Conservation (phyloP, 768 basidiomycete genomes). For the Chalciporus chontae region DNA sequence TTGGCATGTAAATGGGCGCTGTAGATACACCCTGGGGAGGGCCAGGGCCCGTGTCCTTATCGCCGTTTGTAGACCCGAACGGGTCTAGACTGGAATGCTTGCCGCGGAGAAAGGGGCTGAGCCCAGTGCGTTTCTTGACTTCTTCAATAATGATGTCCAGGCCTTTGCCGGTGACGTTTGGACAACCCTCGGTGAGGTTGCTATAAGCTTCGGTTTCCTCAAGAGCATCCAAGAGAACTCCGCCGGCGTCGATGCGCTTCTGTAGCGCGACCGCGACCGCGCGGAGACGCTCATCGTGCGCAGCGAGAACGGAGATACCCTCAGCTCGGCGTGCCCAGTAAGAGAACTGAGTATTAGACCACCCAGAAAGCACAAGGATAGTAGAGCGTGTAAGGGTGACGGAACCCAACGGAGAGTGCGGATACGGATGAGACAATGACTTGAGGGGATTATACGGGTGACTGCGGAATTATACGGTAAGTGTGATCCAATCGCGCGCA, state of each 20-base stretch:
- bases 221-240: slow-evolving; percentile 27
- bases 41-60: slow-evolving; percentile 32
- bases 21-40: slow-evolving; percentile 20
- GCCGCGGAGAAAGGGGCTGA: slow-evolving; percentile 47
- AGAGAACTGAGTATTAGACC: slow-evolving; percentile 53
- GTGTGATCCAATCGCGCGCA: slow-evolving; percentile 11
- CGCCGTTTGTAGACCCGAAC: slow-evolving; percentile 39
- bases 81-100: slow-evolving; percentile 50
- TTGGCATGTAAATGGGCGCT: slow-evolving; percentile 38
- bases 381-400: slow-evolving; percentile 47
- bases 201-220: slow-evolving; percentile 24
- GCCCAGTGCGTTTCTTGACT: slow-evolving; percentile 46
- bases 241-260: slow-evolving; percentile 35
- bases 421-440: slow-evolving; percentile 40
- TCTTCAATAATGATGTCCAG: slow-evolving; percentile 46
- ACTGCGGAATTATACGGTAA: slow-evolving; percentile 32
- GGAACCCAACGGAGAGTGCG: slow-evolving; percentile 37
- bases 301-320: slow-evolving; percentile 44
- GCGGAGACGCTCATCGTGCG: slow-evolving; percentile 38
- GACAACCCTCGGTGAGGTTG: slow-evolving; percentile 31
- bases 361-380: slow-evolving; percentile 46
- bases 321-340: slow-evolving; percentile 53
- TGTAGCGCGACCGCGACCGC: slow-evolving; percentile 41
- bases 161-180: slow-evolving; percentile 47
- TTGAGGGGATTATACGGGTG: slow-evolving; percentile 53